Conservation (phyloP, 192 early-diverging fungal genomes). For the Linnemannia hyalina region DNA sequence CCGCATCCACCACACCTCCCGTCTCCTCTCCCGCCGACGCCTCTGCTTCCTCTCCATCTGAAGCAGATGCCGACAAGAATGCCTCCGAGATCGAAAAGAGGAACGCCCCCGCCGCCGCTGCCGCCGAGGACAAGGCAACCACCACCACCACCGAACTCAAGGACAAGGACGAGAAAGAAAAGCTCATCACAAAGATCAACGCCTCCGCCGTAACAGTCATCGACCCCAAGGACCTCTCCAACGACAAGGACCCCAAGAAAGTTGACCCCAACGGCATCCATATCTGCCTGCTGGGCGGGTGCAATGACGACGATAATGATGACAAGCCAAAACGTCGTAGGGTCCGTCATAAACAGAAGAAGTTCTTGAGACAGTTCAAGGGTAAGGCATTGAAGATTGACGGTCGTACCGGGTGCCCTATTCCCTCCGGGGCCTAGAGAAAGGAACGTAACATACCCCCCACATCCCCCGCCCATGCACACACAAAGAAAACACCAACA, state of each 20-base stretch:
- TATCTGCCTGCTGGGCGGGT: constrained; percentile 18
- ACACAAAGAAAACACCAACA: not conserved
- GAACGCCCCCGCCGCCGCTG: too few species aligned
- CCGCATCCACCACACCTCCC: not conserved
- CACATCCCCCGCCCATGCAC: not conserved
- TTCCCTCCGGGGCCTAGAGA: not conserved
- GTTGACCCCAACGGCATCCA: not conserved
- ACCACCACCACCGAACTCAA: not conserved
- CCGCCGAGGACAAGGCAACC: not conserved
- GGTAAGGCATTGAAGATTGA: constrained; percentile 32
- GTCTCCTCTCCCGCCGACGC: not conserved
- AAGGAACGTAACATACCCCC: not conserved
- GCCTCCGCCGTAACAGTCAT: not conserved
- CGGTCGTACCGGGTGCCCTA: constrained; percentile 18
- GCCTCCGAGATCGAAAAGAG: not conserved
- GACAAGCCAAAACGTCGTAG: not conserved
- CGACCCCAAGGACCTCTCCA: not conserved
- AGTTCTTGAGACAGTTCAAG: constrained; percentile 25
- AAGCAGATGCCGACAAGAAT: not conserved
- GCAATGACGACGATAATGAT: not conserved
- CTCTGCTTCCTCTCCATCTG: not conserved
- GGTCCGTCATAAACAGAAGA: constrained; percentile 14
- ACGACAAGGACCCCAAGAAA: not conserved
- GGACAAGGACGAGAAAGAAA: not conserved
- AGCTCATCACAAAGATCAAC: not conserved